Percentiles rank a stretch among this genome's conserved stretches.
Evolutionary conservation across 139 green algal genomes (phyloP).

Genomic region (Chlorella sp.): DNA sequence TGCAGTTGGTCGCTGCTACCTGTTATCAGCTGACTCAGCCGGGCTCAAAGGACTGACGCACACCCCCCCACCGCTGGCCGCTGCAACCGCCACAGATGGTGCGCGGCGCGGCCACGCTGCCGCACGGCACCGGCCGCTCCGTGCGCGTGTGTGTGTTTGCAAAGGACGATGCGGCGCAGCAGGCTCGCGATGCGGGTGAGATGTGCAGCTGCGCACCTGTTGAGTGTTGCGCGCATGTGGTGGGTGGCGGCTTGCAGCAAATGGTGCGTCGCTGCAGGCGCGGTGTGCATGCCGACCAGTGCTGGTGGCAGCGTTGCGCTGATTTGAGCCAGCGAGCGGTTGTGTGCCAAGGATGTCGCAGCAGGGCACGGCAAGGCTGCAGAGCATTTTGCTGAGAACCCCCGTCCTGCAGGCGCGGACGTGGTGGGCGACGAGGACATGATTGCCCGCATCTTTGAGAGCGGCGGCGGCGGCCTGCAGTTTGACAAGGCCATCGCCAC

Average conservation of each 20-base stretch:
- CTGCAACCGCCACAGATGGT: conserved; percentile 80
- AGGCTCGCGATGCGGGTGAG: conserved; percentile 67
- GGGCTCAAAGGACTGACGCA: too few relatives aligned
- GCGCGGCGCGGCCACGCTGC: conserved; percentile 74
- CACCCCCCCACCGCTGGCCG: too few relatives aligned
- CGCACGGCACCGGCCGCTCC: conserved; percentile 77
- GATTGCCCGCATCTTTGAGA: conserved; percentile 69
- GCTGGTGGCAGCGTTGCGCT: too few relatives aligned
- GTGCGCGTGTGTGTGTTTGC: conserved; percentile 89
- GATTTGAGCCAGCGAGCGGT: too few relatives aligned
- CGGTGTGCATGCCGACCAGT: background rate
- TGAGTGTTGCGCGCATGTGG: background rate
- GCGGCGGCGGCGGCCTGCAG: conserved; percentile 46
- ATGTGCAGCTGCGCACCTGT: too few relatives aligned
- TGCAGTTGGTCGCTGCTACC: too few relatives aligned
- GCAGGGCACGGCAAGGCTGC: too few relatives aligned
- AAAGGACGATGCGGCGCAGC: conserved; percentile 64
- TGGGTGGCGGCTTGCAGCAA: background rate
- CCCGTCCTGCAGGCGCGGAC: conserved; percentile 69
- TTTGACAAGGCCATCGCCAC: conserved; percentile 82
- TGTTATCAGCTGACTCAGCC: too few relatives aligned
- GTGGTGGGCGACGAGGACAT: conserved; percentile 83
- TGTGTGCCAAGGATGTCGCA: too few relatives aligned
- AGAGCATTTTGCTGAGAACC: too few relatives aligned
- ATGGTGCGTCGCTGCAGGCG: background rate